These are phyloP conservation scores for Vigna nakashimae DNA, from an alignment of 306 rosid species.

Conservation along the genomic window DNA sequence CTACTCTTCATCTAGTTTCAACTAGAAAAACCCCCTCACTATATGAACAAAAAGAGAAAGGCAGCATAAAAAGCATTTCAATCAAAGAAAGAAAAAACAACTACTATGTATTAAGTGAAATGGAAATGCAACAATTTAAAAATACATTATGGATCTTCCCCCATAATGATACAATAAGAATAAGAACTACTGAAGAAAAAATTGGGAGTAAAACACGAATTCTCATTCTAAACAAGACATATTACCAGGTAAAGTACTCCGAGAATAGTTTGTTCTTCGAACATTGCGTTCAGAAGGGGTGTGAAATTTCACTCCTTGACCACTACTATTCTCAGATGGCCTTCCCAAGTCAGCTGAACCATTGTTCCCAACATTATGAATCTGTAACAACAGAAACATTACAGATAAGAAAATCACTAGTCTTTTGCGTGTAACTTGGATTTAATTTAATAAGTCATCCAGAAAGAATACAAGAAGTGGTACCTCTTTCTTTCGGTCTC, in stretches of 20 bases:
- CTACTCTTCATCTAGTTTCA: background rate
- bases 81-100: conserved; percentile 1
- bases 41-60: conserved; percentile 1
- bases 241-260: conserved; percentile 69
- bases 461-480: background rate
- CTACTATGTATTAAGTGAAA: background rate
- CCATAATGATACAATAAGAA: background rate
- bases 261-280: conserved; percentile 70
- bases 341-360: conserved; percentile 56
- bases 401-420: conserved; percentile 2
- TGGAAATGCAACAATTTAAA: conserved; percentile 1
- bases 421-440: background rate
- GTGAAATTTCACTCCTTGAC: conserved; percentile 61
- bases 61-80: conserved; percentile 1
- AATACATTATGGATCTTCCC: background rate
- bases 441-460: conserved; percentile 30
- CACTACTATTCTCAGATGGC: conserved; percentile 61
- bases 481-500: conserved; percentile 94
- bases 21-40: background rate
- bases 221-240: conserved; percentile 4
- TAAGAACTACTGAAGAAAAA: background rate
- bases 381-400: conserved; percentile 49
- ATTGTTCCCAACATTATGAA: conserved; percentile 61
- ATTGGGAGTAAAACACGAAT: background rate
- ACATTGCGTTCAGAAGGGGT: conserved; percentile 63